Evolutionary conservation across 1,284 basidiomycete species (phyloP), one percentile per base, ranked within the genome.

Genomic region (Boletus smithii): DNA sequence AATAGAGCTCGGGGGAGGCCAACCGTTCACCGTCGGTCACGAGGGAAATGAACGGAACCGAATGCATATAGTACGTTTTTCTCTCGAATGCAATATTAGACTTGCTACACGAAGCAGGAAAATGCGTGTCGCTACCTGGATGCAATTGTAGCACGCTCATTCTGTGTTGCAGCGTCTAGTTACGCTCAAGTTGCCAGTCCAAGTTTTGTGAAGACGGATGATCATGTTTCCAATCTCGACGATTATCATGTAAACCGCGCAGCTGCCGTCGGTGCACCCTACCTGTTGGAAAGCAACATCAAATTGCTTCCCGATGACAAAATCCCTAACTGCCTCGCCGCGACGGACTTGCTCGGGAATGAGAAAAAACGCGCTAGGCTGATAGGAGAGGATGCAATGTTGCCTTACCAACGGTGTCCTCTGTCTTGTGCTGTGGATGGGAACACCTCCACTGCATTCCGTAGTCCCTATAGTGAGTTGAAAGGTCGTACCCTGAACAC

Each of bases 1-100:
- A 9, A 73, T 81, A 44, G 76, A 76, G 51, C 70, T 85, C 1
- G 77, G 73, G 29, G 80, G 80, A 3, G 81, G 78, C 0, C 65
- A 79, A 45, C 72, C 81, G 8, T 87, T 87, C 58, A 85, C 83
- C 13, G 73, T 79, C 2, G 81, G 83, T 11, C 53, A 59, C 0
- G 77, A 80, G 56, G 82, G 84, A 8, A 69, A 77, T 31, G 71
- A 75, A 46, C 66, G 82, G 46, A 86, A 86, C 55, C 69, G 69
- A 42, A 61, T 58, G 45, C 77, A 84, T 56, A 81, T 83, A 42
- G 83, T 85, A 49, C 48, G 81, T 72, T 47, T 33, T 14, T 47
- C 42, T 38, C 29, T 37, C 30, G 14, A 35, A 22, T 22, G 26
- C 26, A 47, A 20, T n/a, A 17, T 8, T 41, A 17, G 8, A 18